Conservation (phyloP, 805 yeast genomes). For the Wickerhamomyces silvicola region DNA sequence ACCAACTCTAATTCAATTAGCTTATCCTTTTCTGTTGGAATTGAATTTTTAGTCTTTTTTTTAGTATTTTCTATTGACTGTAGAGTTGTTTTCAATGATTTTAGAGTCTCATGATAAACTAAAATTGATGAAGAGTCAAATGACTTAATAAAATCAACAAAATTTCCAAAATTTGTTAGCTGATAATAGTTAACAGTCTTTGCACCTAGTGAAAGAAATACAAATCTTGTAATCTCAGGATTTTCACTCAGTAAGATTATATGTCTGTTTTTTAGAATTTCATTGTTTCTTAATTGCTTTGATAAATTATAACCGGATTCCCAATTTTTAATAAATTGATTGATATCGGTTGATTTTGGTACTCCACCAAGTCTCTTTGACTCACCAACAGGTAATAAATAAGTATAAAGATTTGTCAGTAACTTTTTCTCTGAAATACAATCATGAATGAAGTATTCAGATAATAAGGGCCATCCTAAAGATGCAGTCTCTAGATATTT, state of each 20-base stretch:
- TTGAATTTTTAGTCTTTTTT: slow-evolving; percentile 1
- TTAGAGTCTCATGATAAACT: slow-evolving; percentile 4
- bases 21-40: neutral
- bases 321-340: slow-evolving; percentile 34
- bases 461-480: slow-evolving; percentile 80
- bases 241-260: slow-evolving; percentile 16
- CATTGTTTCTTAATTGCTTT: slow-evolving; percentile 38
- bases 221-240: slow-evolving; percentile 30
- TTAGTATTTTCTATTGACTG: neutral
- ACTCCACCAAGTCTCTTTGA: slow-evolving; percentile 37
- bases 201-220: slow-evolving; percentile 42
- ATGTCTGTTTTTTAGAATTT: slow-evolving; percentile 12
- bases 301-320: slow-evolving; percentile 24
- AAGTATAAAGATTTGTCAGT: slow-evolving; percentile 40
- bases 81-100: neutral
- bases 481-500: slow-evolving; percentile 76
- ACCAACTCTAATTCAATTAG: slow-evolving; percentile 25
- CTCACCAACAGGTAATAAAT: slow-evolving; percentile 67
- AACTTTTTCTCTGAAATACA: slow-evolving; percentile 29
- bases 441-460: slow-evolving; percentile 49
- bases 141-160: too few relatives aligned
- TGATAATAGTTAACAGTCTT: slow-evolving; percentile 13
- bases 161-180: slow-evolving; percentile 4
- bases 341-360: slow-evolving; percentile 47
- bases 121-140: too few relatives aligned